These are phyloP conservation scores for Hippophae rhamnoides DNA, from an alignment of 306 rosid genomes.

Conservation along the genomic window DNA sequence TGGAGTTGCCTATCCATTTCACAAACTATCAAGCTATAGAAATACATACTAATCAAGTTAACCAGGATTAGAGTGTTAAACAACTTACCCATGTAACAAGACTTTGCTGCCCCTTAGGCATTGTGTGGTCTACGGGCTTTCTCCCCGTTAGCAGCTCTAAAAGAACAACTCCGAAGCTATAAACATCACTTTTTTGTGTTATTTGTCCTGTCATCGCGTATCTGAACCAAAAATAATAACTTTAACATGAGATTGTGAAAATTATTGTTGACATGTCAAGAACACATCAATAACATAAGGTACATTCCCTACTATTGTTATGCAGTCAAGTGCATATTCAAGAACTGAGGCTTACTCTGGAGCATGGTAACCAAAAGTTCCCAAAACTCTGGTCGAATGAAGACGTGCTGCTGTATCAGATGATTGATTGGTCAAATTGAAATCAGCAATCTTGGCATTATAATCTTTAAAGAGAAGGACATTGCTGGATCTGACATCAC, in stretches of 20 bases:
- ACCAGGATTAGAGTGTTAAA: neutral
- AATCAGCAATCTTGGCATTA: conserved; percentile 72
- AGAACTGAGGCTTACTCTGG: conserved; percentile 62
- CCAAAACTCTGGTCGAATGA: conserved; percentile 94
- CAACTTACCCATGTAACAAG: conserved; percentile 92
- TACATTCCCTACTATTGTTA: neutral
- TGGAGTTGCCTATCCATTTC: conserved; percentile 71
- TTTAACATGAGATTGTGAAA: neutral
- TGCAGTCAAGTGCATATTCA: neutral
- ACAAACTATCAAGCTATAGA: neutral
- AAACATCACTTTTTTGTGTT: conserved; percentile 93
- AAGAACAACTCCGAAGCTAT: conserved; percentile 97
- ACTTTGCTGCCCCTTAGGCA: conserved; percentile 99
- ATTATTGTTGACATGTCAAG: neutral
- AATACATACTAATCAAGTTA: conserved; percentile 1
- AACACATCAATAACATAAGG: neutral
- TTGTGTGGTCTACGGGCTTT: conserved; percentile 96
- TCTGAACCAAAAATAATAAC: conserved; percentile 24
- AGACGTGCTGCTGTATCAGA: conserved; percentile 88
- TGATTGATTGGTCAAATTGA: conserved; percentile 79
- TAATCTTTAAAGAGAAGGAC: conserved; percentile 73
- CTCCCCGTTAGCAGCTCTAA: conserved; percentile 90
- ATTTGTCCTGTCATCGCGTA: conserved; percentile 99
- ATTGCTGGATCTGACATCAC: conserved; percentile 89
- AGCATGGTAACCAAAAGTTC: conserved; percentile 97